Percentiles rank a stretch among this genome's conserved stretches.
These are phyloP conservation scores for Chlamydomonas schloesseri DNA, from an alignment of 139 green algal genomes.

Conservation along the genomic window DNA sequence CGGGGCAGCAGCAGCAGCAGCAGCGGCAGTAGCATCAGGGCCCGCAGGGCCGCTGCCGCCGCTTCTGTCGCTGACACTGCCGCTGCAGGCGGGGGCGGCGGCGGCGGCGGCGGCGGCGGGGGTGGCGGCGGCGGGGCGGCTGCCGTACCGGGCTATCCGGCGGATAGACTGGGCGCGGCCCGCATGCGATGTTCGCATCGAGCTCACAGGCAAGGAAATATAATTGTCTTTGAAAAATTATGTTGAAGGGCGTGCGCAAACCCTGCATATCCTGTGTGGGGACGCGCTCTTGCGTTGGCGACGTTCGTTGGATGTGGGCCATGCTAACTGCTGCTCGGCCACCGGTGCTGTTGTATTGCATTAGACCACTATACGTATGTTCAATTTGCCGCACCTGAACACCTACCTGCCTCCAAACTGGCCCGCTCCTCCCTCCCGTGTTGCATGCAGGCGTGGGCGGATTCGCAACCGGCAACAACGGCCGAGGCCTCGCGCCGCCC, in stretches of 20 bases:
- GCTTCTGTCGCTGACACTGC: not conserved
- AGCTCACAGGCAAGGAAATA: conserved; percentile 24
- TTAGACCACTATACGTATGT: not conserved
- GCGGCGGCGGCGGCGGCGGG: too few relatives aligned
- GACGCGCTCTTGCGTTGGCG: not conserved
- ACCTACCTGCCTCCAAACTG: too few relatives aligned
- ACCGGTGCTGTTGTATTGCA: not conserved
- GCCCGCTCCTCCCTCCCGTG: too few relatives aligned
- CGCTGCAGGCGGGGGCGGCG: not conserved
- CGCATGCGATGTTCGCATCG: conserved; percentile 6
- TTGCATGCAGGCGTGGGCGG: too few relatives aligned
- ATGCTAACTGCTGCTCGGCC: not conserved
- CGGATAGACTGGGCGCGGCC: conserved; percentile 22
- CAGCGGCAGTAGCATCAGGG: not conserved
- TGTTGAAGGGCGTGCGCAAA: too few relatives aligned
- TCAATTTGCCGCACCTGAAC: too few relatives aligned
- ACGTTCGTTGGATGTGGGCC: too few relatives aligned
- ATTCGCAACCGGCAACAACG: too few relatives aligned
- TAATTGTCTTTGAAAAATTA: too few relatives aligned
- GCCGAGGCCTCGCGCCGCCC: too few relatives aligned
- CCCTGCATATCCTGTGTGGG: not conserved
- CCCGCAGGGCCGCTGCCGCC: too few relatives aligned
- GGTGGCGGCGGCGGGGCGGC: not conserved
- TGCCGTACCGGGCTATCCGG: not conserved
- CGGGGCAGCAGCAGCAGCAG: not conserved